phyloP scores from a whole-genome alignment of 139 green algal species.

The Chlorella sorokiniana region DNA sequence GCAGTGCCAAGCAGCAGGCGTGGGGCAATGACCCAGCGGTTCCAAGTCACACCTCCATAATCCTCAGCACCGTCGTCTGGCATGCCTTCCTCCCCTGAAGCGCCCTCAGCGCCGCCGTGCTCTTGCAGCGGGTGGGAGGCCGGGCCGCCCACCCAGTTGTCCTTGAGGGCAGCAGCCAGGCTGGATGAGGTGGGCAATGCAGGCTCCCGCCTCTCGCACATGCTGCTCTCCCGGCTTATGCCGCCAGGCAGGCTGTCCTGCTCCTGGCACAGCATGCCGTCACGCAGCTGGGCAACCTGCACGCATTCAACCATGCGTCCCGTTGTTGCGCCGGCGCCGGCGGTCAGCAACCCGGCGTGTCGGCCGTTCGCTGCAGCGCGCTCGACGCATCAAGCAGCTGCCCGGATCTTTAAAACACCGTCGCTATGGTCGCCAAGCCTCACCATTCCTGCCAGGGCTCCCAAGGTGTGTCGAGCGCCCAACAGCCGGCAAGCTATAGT shows the following conservation, averaged over 20 bases:
- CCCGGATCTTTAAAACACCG: no score
- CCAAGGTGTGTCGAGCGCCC: no score
- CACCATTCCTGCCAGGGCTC: no score
- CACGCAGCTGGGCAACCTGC: not conserved
- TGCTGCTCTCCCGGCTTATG: constrained; percentile 18
- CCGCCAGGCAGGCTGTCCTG: constrained; percentile 20
- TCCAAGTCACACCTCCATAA: not conserved
- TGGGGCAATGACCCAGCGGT: not conserved
- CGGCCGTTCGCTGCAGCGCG: no score
- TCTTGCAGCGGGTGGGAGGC: constrained; percentile 6
- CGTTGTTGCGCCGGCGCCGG: not conserved
- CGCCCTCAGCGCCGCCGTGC: not conserved
- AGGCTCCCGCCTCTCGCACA: not conserved
- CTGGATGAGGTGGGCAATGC: not conserved
- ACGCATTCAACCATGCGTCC: no score
- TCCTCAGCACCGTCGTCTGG: not conserved
- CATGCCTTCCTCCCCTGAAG: constrained; percentile 1
- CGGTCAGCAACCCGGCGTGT: no score
- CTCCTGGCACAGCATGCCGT: not conserved
- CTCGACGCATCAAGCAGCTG: no score
- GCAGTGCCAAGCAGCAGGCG: not conserved
- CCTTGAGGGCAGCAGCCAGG: not conserved
- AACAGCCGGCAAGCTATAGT: no score
- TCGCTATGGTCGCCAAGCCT: no score
- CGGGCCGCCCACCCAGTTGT: constrained; percentile 13